Evolutionary conservation across 768 basidiomycete genomes (phyloP), one percentile per base, ranked within the genome.

Genomic region (Podaxis sp.): DNA sequence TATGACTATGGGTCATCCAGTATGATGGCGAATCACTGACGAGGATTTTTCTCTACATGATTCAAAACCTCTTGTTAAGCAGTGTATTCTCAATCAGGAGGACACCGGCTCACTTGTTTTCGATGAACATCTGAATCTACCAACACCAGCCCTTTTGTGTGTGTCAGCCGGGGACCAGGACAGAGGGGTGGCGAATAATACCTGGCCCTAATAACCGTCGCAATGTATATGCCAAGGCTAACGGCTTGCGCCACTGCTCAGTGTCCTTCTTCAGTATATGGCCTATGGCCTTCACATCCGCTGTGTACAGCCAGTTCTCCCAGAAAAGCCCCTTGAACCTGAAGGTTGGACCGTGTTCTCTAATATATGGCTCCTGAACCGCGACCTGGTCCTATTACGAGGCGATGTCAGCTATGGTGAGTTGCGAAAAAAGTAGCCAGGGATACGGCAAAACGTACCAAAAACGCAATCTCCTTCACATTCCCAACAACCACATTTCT

Each of bases 271-370:
- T 76, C 7, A 92, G 74, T 60, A 93, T 75, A 68, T 91, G 84
- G 41, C 80, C 77, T 33, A 92, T 53, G 0, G 88, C 89, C 33
- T 82, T 81, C 0, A 83, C 76, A 65, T 91, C 91, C 50, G 77
- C 71, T 0, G 87, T 88, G 69, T 79, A 79, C 15, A 90, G 70
- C 22, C 79, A 76, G 13, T 66, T 67, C 37, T 67, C 65, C 36
- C 55, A 24, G 19, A 63, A 46, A 6, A 51, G 2, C 7, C 36
- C 43, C 38, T 52, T 63, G 40, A 63, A 63, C 25, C 52, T 63
- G 55, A 63, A 63, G 17, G 61, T 63, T n/a, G 43, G 24, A 12
- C 61, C 61, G 27, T 63, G 50, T 19, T 37, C 50, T 33, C 38
- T 25, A 15, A 63, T 25, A 8, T 12, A 41, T 22, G n/a, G 38